phyloP scores from a whole-genome alignment of 2,329 filamentous ascomycete species.

The Gaeumannomyces tritici region DNA sequence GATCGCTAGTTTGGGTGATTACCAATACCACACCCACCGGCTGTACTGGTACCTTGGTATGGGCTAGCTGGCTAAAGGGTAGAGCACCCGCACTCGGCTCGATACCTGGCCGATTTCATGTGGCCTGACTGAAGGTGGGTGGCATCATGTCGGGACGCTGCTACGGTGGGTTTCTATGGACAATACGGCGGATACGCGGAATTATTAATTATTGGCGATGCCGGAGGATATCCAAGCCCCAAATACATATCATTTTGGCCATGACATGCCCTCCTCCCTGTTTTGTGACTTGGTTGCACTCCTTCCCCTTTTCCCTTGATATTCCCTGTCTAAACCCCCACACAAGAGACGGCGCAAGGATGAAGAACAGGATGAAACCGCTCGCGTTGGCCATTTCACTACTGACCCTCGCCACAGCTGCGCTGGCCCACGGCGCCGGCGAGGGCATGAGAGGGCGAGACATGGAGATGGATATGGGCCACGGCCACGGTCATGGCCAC shows the following conservation, averaged over 20 bases:
- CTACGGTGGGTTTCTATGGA: too few species aligned
- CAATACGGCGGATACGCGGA: not conserved
- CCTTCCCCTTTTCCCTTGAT: not conserved
- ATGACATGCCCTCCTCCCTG: not conserved
- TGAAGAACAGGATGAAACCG: not conserved
- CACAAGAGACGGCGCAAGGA: not conserved
- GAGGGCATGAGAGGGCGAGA: constrained; percentile 6
- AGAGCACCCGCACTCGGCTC: not conserved
- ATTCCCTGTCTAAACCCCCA: not conserved
- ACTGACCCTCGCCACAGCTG: constrained; percentile 16
- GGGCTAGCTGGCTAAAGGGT: not conserved
- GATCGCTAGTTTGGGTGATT: not conserved
- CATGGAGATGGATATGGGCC: constrained; percentile 14
- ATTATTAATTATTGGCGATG: too few species aligned
- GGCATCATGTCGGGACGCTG: not conserved
- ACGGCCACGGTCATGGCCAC: not conserved
- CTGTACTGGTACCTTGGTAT: not conserved
- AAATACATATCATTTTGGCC: not conserved
- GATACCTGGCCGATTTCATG: not conserved
- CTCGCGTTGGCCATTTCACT: not conserved
- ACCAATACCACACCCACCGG: not conserved
- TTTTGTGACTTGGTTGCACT: not conserved
- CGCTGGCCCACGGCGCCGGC: constrained; percentile 19
- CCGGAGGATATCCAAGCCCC: too few species aligned
- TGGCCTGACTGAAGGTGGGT: not conserved